Base-by-base conservation (phyloP, 208 protist genomes). In the Wallacemonas sp. region DNA sequence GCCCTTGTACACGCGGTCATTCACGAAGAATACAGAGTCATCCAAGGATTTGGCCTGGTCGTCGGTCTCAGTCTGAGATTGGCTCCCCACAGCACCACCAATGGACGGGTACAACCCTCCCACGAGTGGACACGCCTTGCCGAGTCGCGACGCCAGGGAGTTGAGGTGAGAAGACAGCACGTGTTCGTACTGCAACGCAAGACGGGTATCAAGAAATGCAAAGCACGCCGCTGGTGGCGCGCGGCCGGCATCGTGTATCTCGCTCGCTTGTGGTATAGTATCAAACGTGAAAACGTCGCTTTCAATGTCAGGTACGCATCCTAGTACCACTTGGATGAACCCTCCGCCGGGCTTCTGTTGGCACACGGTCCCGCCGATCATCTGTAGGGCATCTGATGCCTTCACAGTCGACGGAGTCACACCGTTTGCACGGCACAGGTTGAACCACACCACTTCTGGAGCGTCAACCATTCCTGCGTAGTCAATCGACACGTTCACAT, bases 361-460 rank as follows among this genome's bases (percentile, higher is more conserved):
- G 48, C 86, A 87, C 21, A 89, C 81, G 41, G 88, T 72, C 10
- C 81, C 85, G 17, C 89, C 89, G 12, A 92, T 36, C 86, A 95
- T 88, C 69, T 92, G 84, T n/a, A 92, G 68, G 21, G 71, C 52
- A 17, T 85, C 71, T 5, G 50, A 41, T 9, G 89, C 63, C 54
- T 85, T 78, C 37, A 92, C 89, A 2, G 81, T 72, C 0, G 89
- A 92, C 8, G 79, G 82, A 0, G 79, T 89, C 1, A 90, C 71
- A 10, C 57, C 76, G 57, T 92, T 93, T 3, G 70, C 74, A 19
- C 63, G 76, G 76, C 86, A 93, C 66, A 95, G 59, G 62, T 89
- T 90, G 48, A 81, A 85, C 87, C 89, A 95, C n/a, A 95, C 71
- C 4, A 95, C 89, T 57, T 90, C 82, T 1, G 86, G 89, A 2